Evolutionary conservation across 495 filamentous ascomycete genomes (phyloP).

Genomic region (Symbiotaphrina buchneri): DNA sequence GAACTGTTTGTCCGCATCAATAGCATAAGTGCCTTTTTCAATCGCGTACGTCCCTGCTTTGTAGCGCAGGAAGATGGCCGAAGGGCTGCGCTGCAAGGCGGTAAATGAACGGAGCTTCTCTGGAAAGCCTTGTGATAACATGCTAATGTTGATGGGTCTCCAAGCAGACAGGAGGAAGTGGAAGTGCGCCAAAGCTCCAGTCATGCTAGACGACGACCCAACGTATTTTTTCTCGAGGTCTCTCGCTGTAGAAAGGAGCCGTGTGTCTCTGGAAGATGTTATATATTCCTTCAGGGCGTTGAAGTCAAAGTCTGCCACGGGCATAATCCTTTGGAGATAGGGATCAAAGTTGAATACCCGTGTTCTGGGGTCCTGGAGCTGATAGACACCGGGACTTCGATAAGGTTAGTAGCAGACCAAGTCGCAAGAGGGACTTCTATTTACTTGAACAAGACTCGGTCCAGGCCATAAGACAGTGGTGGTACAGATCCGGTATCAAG

Average conservation of each 20-base stretch:
- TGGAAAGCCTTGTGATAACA: constrained; percentile 42
- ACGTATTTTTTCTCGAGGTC: constrained; percentile 59
- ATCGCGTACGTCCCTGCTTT: constrained; percentile 75
- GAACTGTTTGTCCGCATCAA: constrained; percentile 90
- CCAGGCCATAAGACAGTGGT: constrained; percentile 50
- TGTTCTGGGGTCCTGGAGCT: constrained; percentile 73
- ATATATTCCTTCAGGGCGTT: constrained; percentile 62
- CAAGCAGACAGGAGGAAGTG: constrained; percentile 78
- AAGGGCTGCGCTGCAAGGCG: constrained; percentile 39
- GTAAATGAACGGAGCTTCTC: constrained; percentile 42
- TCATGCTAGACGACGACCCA: constrained; percentile 95
- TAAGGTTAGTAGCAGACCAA: neutral
- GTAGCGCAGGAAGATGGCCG: constrained; percentile 66
- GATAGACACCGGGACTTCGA: constrained; percentile 62
- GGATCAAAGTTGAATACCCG: constrained; percentile 90
- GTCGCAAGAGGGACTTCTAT: neutral
- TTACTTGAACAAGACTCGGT: constrained; percentile 81
- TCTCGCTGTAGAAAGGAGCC: constrained; percentile 38
- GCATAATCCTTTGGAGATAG: constrained; percentile 80
- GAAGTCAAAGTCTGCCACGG: constrained; percentile 79
- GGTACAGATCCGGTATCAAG: constrained; percentile 39
- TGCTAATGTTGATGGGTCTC: constrained; percentile 41
- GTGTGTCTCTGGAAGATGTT: constrained; percentile 66
- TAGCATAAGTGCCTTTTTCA: constrained; percentile 77
- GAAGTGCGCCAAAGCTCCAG: constrained; percentile 65